Base-by-base conservation (phyloP, 345 rosid genomes). In the Lepidium sativum region DNA sequence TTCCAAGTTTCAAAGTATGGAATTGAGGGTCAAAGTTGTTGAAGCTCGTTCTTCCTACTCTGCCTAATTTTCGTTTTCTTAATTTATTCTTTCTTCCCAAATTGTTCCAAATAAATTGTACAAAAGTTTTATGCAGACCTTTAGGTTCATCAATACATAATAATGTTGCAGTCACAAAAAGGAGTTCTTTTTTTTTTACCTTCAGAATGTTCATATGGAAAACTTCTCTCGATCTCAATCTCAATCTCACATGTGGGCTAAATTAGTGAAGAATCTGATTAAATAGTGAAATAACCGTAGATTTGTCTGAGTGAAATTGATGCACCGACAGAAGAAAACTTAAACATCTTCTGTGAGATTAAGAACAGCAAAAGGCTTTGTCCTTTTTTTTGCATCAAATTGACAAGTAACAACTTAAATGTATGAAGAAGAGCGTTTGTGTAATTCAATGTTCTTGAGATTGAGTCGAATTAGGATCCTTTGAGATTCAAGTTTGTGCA, bases 91-190 rank as follows among this genome's bases (percentile, higher is more conserved):
- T 64, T 48, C 42, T 35, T 44, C 8, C 4, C 21, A 39, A 38
- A 21, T 25, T 63, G 50, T 54, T 55, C 64, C 31, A 60, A 71
- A 33, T 55, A 70, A 57, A 9, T 9, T 48, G 60, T 71, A 63
- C 70, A 60, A 60, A 37, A 25, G 23, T 60, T 14, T 32, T 14
- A 51, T 41, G 54, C 58, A 54, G 25, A 60, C 17, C 18, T 33
- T 41, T 69, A 69, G 73, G 67, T 70, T 69, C 54, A 51, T 60
- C 60, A 40, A 60, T 69, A 60, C 66, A 50, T 50, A 50, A 59
- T 55, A 37, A 56, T 39, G 50, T 63, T 63, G 4, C 37, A 12
- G 16, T 64, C 50, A 51, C 21, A 11, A 42, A 16, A n/a, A n/a
- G 55, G 66, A 4, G 10, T 43, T 32, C 17, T 31, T 60, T 29